Base-by-base conservation (phyloP, 768 basidiomycete genomes). In the Leucogyrophana mollusca region DNA sequence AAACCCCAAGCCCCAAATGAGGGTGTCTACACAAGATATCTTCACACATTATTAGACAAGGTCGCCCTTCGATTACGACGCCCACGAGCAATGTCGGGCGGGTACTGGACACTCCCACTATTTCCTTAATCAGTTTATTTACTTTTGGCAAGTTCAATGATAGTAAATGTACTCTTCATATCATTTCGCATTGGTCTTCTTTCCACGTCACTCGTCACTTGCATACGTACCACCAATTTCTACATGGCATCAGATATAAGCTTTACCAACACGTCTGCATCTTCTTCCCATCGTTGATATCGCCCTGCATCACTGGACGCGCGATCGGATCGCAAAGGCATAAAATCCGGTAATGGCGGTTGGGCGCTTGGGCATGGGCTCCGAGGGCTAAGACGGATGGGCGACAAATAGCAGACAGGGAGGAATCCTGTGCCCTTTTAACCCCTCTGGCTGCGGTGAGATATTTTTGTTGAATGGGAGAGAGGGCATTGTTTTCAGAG, bases 151-250 rank as follows among this genome's bases (percentile, higher is more conserved):
- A 43, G 53, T 21, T 47, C 30, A 53, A 50, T 40, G 43, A 32
- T 48, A 54, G 23, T 49, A 49, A 40, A 60, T 65, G 58, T 62
- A 54, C 53, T 38, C 22, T 46, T 60, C 36, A 55, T 49, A 47
- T 49, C 41, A 55, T 51, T 41, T 52, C 56, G 61, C 46, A 44
- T 21, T 40, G 46, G 52, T 49, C 44, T 43, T 62, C 47, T 50
- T 50, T 43, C 25, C 23, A 35, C 9, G 6, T 37, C 38, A 49
- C 40, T 60, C 49, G 25, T 20, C 34, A 46, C 35, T 45, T 41
- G 47, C 53, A 53, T 60, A 55, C 47, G 57, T 55, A 53, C 37
- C 27, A 16, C 43, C 25, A 40, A 60, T 57, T 55, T 54, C 27
- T 34, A 40, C 7, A 24, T 50, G 33, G 42, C 39, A 59, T 59